A percentile compares a stretch with the other conserved stretches of the same genome.
These are phyloP conservation scores for Pichia sp. DNA, from an alignment of 1,139 yeast genomes.

Conservation along the genomic window DNA sequence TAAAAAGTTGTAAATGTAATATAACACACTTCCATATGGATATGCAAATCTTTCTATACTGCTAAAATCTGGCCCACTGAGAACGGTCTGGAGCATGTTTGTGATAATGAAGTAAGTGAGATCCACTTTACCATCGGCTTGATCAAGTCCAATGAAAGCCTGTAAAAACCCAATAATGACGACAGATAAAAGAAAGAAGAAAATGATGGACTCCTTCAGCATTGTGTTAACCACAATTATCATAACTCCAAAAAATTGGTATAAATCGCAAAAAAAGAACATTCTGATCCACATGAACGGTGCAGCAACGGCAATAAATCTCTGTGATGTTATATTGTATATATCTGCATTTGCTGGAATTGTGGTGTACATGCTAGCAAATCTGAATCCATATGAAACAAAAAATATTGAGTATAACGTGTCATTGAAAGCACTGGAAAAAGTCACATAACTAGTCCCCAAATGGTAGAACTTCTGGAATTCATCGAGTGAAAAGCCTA, in stretches of 20 bases:
- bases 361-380: conserved; percentile 36
- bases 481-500: conserved; percentile 65
- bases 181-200: conserved; percentile 65
- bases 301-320: conserved; percentile 72
- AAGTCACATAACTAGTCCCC: conserved; percentile 64
- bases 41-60: conserved; percentile 69
- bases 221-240: conserved; percentile 76
- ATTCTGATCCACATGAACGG: conserved; percentile 85
- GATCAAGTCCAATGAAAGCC: conserved; percentile 81
- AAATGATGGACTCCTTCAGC: conserved; percentile 79
- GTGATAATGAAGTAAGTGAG: conserved; percentile 59
- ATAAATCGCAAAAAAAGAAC: conserved; percentile 68
- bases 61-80: conserved; percentile 33
- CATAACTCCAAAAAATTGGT: conserved; percentile 83
- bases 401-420: conserved; percentile 51
- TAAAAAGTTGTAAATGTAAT: conserved; percentile 70
- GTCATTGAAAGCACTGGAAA: conserved; percentile 78
- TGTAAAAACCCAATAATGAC: conserved; percentile 77
- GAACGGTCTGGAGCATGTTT: conserved; percentile 55
- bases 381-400: conserved; percentile 49
- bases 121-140: conserved; percentile 78
- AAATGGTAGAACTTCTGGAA: conserved; percentile 64
- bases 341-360: conserved; percentile 21
- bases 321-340: conserved; percentile 58
- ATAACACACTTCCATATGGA: conserved; percentile 74